phyloP scores from a whole-genome alignment of 1,284 basidiomycete species.

The Melanopsichium pennsylvanicum region DNA sequence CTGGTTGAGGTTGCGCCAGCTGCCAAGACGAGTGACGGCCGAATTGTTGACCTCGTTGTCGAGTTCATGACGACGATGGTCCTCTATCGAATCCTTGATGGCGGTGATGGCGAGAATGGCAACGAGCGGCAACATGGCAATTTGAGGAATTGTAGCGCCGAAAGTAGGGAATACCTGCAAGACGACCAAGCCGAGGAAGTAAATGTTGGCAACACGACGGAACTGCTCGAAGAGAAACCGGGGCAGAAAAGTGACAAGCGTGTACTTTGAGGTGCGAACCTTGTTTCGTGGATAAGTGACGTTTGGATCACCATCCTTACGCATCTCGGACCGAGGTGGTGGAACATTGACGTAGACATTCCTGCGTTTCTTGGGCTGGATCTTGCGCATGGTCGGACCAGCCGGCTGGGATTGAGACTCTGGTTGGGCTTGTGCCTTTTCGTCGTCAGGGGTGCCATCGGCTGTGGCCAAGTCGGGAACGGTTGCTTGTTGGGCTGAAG shows the following conservation, averaged over 20 bases:
- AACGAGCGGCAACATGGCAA: conserved; percentile 84
- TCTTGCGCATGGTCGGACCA: conserved; percentile 45
- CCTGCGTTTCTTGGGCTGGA: conserved; percentile 54
- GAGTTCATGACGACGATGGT: conserved; percentile 83
- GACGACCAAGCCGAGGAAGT: conserved; percentile 84
- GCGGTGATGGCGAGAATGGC: conserved; percentile 89
- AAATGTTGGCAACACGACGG: conserved; percentile 84
- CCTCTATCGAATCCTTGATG: conserved; percentile 93
- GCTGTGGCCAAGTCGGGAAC: conserved; percentile 37
- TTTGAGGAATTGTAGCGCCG: conserved; percentile 82
- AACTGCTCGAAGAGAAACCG: conserved; percentile 64
- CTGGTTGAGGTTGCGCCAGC: conserved; percentile 90
- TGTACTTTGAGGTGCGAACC: conserved; percentile 93
- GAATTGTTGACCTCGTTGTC: conserved; percentile 93
- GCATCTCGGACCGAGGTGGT: conserved; percentile 73
- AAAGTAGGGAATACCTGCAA: conserved; percentile 90
- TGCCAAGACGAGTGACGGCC: conserved; percentile 82
- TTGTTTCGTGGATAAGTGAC: conserved; percentile 87
- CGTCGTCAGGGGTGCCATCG: conserved; percentile 23
- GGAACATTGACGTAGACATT: conserved; percentile 60
- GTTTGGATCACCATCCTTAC: conserved; percentile 78
- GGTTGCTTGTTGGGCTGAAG: conserved; percentile 49
- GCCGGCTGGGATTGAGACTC: conserved; percentile 10
- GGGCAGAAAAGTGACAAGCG: conserved; percentile 85
- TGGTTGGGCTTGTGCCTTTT: conserved; percentile 3